A percentile compares a stretch with the other conserved stretches of the same genome.
These are phyloP conservation scores for Adansonia digitata DNA, from an alignment of 345 rosid species.

Conservation along the genomic window DNA sequence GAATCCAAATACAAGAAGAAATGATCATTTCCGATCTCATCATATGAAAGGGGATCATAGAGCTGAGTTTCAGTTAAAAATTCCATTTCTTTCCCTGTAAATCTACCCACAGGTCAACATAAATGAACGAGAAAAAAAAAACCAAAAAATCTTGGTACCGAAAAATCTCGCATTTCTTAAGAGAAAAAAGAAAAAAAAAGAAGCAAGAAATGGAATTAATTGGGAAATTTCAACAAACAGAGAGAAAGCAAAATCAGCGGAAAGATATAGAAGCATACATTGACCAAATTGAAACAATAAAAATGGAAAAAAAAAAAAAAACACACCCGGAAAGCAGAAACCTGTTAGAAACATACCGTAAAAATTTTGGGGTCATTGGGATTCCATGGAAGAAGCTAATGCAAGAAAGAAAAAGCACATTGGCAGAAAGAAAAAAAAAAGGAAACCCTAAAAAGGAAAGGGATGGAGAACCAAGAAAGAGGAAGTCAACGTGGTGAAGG, in stretches of 20 bases:
- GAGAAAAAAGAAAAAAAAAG: too few relatives aligned
- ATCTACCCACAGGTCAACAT: not conserved
- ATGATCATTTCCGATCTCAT: not conserved
- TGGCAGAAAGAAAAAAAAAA: not conserved
- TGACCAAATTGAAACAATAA: not conserved
- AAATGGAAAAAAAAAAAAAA: too few relatives aligned
- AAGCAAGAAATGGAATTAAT: not conserved
- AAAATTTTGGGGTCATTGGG: not conserved
- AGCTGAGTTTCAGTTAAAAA: not conserved
- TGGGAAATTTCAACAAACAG: not conserved
- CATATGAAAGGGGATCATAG: not conserved
- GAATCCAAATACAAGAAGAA: not conserved
- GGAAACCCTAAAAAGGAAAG: not conserved
- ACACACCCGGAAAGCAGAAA: not conserved
- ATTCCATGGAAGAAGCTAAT: not conserved
- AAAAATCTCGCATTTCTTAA: not conserved
- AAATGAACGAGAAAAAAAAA: not conserved
- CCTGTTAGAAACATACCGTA: not conserved
- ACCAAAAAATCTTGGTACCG: not conserved
- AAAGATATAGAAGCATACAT: not conserved
- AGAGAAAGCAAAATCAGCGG: not conserved
- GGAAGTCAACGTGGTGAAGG: constrained; percentile 18
- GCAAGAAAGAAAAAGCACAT: not conserved
- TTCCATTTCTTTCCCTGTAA: not conserved
- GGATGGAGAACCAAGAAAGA: too few relatives aligned